These are phyloP conservation scores for Cryptococcus wingfieldii DNA, from an alignment of 1,284 basidiomycete species.

Conservation along the genomic window DNA sequence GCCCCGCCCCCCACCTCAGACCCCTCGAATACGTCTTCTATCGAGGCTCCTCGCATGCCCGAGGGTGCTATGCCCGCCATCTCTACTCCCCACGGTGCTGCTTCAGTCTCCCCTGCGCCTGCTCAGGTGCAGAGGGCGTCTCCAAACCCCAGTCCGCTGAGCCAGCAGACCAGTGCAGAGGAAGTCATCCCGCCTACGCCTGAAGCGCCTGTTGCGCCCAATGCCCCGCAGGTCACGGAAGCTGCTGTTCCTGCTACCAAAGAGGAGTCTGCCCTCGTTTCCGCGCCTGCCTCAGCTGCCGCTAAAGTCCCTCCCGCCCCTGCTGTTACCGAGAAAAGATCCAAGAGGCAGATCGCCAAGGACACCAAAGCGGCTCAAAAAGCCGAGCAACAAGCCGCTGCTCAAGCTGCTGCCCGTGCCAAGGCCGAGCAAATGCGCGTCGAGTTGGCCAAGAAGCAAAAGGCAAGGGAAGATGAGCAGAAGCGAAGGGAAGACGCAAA, in stretches of 20 bases:
- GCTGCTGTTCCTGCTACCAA: not conserved
- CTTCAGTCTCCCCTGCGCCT: not conserved
- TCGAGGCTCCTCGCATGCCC: conserved; percentile 25
- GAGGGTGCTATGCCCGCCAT: conserved; percentile 25
- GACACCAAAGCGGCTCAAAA: conserved; percentile 53
- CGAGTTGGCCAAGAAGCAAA: conserved; percentile 22
- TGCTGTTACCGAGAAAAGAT: conserved; percentile 48
- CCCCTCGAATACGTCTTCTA: not conserved
- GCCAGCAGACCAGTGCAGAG: conserved; percentile 25
- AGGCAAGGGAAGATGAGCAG: conserved; percentile 11
- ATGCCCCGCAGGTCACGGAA: not conserved
- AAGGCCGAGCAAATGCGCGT: conserved; percentile 21
- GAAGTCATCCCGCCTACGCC: conserved; percentile 6
- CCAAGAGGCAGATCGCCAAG: conserved; percentile 69
- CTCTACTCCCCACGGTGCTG: not conserved
- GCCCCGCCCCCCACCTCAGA: conserved; percentile 20
- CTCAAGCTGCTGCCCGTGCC: conserved; percentile 16
- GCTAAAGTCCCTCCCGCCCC: conserved; percentile 6
- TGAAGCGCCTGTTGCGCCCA: not conserved
- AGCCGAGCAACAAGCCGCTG: conserved; percentile 28
- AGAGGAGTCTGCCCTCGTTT: not conserved
- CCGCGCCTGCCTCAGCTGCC: conserved; percentile 9
- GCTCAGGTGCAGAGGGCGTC: conserved; percentile 1
- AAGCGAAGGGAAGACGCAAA: conserved; percentile 24
- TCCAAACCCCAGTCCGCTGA: conserved; percentile 27